Evolutionary conservation across 305 asterid species (phyloP).

Genomic region (Fraxinus dipetala): DNA sequence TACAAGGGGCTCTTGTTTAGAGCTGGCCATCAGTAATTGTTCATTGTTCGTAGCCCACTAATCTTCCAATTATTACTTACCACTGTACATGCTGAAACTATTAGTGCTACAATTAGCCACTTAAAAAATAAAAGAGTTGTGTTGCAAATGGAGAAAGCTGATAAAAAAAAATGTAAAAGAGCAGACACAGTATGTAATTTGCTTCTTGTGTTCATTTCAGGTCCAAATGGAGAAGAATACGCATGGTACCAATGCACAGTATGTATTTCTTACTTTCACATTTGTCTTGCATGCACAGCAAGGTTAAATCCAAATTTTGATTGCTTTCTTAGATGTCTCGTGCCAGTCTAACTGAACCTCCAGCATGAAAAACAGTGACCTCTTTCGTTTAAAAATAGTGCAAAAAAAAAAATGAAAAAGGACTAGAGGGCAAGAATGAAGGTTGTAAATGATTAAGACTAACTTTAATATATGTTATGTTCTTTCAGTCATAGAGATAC

Average conservation of each 20-base stretch:
- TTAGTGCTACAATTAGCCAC: neutral
- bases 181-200: neutral
- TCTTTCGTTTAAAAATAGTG: neutral
- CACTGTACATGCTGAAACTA: neutral
- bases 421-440: neutral
- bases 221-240: slow-evolving; percentile 69
- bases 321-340: neutral
- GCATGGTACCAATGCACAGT: slow-evolving; percentile 87
- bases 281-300: neutral
- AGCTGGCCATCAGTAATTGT: slow-evolving; percentile 1
- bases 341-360: neutral
- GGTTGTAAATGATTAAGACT: neutral
- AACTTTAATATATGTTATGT: neutral
- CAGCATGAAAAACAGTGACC: neutral
- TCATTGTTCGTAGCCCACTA: neutral
- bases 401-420: neutral
- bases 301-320: neutral
- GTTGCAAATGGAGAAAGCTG: neutral
- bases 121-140: neutral
- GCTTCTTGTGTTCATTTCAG: slow-evolving; percentile 35
- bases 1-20: neutral
- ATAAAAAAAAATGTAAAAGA: neutral
- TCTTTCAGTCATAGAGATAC: neutral
- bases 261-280: slow-evolving; percentile 23
- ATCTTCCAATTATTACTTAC: neutral